phyloP scores from a whole-genome alignment of 176 grass and related monocot species.

The Alloteropsis semialata region DNA sequence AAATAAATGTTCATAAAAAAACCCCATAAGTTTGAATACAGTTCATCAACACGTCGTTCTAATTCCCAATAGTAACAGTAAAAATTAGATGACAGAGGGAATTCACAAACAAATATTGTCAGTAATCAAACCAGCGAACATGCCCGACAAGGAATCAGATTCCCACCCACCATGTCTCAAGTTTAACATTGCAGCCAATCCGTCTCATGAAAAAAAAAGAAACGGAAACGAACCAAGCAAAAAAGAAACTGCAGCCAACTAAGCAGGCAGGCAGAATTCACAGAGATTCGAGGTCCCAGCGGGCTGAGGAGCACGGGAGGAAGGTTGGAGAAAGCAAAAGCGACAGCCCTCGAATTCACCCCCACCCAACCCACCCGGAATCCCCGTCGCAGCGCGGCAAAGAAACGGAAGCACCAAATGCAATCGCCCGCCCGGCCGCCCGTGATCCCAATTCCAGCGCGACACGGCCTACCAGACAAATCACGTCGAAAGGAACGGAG shows the following conservation, averaged over 20 bases:
- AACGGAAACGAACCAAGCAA: background rate
- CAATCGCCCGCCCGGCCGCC: background rate
- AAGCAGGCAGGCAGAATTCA: background rate
- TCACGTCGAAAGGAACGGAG: background rate
- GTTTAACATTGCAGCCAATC: background rate
- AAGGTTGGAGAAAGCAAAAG: background rate
- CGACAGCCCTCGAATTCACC: background rate
- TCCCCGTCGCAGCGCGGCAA: background rate
- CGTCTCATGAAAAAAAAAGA: background rate
- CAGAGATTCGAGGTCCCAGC: background rate
- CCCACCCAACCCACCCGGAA: background rate
- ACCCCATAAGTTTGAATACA: background rate
- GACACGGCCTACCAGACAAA: background rate
- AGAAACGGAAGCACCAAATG: background rate
- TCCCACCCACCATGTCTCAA: background rate
- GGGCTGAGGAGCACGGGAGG: background rate
- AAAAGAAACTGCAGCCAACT: background rate
- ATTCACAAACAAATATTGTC: background rate
- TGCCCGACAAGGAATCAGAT: background rate
- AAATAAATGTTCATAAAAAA: background rate
- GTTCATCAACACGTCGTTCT: background rate
- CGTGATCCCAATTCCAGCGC: slow-evolving; percentile 7
- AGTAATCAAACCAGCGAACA: background rate
- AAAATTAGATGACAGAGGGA: background rate
- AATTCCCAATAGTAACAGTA: background rate